Conservation (phyloP, 495 filamentous ascomycete genomes). For the Penicillium chermesinum region DNA sequence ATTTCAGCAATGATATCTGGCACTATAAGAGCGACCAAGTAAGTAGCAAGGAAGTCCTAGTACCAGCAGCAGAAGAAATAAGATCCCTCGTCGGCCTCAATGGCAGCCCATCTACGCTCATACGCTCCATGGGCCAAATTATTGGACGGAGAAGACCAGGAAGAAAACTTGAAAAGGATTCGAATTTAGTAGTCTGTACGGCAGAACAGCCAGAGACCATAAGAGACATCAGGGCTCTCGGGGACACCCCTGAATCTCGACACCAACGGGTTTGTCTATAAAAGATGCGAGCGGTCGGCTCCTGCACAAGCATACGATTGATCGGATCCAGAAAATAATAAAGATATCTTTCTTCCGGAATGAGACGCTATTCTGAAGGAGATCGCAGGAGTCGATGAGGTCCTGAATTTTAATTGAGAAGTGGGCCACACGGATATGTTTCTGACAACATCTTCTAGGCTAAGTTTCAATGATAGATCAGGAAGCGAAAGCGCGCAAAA, state of each 20-base stretch:
- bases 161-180: neutral
- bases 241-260: neutral
- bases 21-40: too few species aligned
- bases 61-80: too few species aligned
- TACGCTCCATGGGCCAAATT: slow-evolving; percentile 1
- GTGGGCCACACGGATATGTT: too few species aligned
- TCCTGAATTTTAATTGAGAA: slow-evolving; percentile 28
- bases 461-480: slow-evolving; percentile 1
- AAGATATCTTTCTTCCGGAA: slow-evolving; percentile 1
- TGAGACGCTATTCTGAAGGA: slow-evolving; percentile 7
- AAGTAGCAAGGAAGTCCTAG: too few species aligned
- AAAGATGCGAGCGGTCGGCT: neutral
- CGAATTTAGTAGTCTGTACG: neutral
- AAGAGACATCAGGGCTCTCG: neutral
- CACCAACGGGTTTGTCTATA: neutral
- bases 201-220: neutral
- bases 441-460: too few species aligned
- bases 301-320: neutral
- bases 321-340: neutral
- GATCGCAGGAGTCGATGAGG: neutral
- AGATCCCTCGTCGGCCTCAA: too few species aligned
- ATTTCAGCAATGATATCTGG: too few species aligned
- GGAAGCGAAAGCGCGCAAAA: slow-evolving; percentile 9
- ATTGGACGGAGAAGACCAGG: neutral
- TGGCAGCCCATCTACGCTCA: slow-evolving; percentile 5